Evolutionary conservation across 1,284 basidiomycete genomes (phyloP).

Genomic region (Dichomitus squalens): DNA sequence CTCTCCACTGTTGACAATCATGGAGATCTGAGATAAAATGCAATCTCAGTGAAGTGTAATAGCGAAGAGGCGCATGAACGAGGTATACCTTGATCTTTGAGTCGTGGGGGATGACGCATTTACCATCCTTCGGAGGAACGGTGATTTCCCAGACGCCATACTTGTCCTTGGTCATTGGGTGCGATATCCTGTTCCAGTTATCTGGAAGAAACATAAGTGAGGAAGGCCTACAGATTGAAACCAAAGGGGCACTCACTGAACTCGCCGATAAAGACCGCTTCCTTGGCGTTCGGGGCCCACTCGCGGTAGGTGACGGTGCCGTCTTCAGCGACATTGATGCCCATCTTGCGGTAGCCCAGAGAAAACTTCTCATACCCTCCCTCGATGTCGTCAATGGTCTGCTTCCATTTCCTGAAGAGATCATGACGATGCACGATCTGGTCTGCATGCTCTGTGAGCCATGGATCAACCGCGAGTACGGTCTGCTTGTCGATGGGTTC

Average conservation of each 20-base stretch:
- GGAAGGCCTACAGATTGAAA: not conserved
- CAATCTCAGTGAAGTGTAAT: not conserved
- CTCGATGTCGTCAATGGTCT: constrained; percentile 74
- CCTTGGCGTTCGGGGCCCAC: constrained; percentile 91
- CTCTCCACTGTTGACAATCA: constrained; percentile 76
- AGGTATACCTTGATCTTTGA: constrained; percentile 86
- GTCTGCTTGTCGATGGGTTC: constrained; percentile 49
- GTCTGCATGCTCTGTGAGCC: constrained; percentile 76
- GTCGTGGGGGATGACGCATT: constrained; percentile 90
- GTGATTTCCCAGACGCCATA: constrained; percentile 94
- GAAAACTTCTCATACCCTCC: constrained; percentile 91
- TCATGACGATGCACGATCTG: constrained; percentile 76
- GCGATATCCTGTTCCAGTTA: constrained; percentile 82
- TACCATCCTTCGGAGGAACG: constrained; percentile 73
- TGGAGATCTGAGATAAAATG: constrained; percentile 69
- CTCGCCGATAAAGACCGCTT: constrained; percentile 90
- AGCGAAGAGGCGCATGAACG: not conserved
- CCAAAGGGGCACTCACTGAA: constrained; percentile 74
- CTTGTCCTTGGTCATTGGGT: constrained; percentile 85
- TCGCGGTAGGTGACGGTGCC: constrained; percentile 86
- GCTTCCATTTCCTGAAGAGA: constrained; percentile 74
- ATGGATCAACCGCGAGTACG: constrained; percentile 66
- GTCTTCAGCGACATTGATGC: constrained; percentile 73
- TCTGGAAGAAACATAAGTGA: constrained; percentile 49
- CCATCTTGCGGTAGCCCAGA: constrained; percentile 85